phyloP scores from a whole-genome alignment of 768 basidiomycete genomes.

The Mycena vulgaris region DNA sequence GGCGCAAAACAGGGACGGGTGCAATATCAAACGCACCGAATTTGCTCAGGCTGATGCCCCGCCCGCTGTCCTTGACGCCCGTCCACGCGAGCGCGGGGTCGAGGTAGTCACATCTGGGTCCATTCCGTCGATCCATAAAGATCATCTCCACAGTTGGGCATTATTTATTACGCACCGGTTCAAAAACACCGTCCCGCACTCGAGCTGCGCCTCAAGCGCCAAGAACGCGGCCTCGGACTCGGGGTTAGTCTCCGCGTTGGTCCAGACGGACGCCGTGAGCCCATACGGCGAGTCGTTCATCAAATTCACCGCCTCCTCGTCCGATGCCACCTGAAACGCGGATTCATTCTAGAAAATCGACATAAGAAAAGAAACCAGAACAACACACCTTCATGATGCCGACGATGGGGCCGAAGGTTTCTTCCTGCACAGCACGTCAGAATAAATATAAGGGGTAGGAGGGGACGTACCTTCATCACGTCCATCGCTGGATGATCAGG shows the following conservation, averaged over 20 bases:
- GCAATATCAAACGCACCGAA: slow-evolving; percentile 70
- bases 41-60: slow-evolving; percentile 91
- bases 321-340: slow-evolving; percentile 75
- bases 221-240: slow-evolving; percentile 82
- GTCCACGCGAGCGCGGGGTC: slow-evolving; percentile 97
- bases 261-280: slow-evolving; percentile 96
- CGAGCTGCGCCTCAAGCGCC: slow-evolving; percentile 76
- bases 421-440: slow-evolving; percentile 64
- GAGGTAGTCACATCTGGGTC: slow-evolving; percentile 83
- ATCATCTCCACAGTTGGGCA: not conserved
- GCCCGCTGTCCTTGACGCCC: slow-evolving; percentile 93
- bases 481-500: slow-evolving; percentile 78
- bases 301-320: slow-evolving; percentile 88
- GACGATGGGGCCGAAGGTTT: slow-evolving; percentile 94
- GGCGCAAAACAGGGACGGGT: not conserved
- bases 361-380: not conserved
- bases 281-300: slow-evolving; percentile 99
- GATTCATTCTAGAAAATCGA: too few species aligned
- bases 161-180: slow-evolving; percentile 70
- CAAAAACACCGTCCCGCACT: slow-evolving; percentile 94
- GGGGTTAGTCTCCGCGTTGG: slow-evolving; percentile 71
- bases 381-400: slow-evolving; percentile 90
- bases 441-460: not conserved
- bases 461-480: slow-evolving; percentile 81
- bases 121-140: not conserved